phyloP scores from a whole-genome alignment of 169 alveolate genomes.

The Plasmodium sp. region DNA sequence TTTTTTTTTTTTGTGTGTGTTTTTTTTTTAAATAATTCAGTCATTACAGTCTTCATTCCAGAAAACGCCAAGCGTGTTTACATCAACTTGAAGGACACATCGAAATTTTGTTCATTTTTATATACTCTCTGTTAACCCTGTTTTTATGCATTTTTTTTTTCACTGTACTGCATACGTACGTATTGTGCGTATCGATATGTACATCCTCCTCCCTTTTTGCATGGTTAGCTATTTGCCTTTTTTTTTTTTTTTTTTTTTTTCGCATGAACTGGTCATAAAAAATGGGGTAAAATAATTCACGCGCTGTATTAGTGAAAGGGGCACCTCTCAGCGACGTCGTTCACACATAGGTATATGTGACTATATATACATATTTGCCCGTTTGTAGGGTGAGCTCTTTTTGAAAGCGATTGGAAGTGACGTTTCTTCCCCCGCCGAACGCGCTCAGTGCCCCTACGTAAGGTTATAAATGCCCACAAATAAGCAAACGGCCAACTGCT shows the following conservation, averaged over 20 bases:
- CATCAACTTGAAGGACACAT: background rate
- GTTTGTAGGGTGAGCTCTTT: background rate
- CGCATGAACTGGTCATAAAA: background rate
- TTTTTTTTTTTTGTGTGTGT: background rate
- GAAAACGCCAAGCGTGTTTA: background rate
- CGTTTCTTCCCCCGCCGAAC: background rate
- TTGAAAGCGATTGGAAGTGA: background rate
- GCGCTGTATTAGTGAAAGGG: background rate
- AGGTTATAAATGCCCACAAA: background rate
- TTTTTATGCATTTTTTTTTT: background rate
- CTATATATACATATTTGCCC: background rate
- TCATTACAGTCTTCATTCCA: background rate
- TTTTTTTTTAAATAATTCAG: background rate
- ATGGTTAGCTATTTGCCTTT: background rate
- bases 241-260: background rate
- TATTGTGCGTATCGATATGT: background rate
- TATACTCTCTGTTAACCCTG: background rate
- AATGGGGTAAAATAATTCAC: background rate
- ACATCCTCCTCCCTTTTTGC: background rate
- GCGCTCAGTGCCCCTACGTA: background rate
- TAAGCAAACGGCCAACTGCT: background rate
- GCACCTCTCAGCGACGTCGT: background rate
- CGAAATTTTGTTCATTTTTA: background rate
- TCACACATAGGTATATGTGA: background rate
- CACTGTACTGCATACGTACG: background rate